A percentile compares a stretch with the other conserved stretches of the same genome.
Conservation (phyloP, 2,329 filamentous ascomycete genomes). For the Fragosphaeria purpurea region DNA sequence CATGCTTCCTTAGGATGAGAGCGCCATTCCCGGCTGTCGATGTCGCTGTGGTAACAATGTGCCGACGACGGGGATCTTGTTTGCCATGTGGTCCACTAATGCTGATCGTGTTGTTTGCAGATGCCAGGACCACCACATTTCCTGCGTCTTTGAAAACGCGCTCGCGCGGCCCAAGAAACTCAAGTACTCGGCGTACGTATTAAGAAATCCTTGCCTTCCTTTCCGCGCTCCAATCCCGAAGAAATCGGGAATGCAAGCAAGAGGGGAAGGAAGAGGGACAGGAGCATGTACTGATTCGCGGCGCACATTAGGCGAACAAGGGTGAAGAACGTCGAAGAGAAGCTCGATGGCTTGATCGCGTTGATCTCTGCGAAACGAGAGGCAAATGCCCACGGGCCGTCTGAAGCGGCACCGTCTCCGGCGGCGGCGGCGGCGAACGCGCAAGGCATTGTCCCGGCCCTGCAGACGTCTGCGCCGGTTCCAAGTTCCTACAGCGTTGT, state of each 20-base stretch:
- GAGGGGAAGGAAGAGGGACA: no score
- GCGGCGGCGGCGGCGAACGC: slow-evolving; percentile 10
- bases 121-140: slow-evolving; percentile 10
- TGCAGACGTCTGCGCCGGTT: no score
- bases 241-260: no score
- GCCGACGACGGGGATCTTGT: no score
- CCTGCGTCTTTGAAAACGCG: slow-evolving; percentile 16
- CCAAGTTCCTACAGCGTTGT: no score
- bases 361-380: slow-evolving; percentile 19
- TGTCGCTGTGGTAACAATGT: no score
- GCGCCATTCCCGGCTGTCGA: no score
- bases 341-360: slow-evolving; percentile 19
- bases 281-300: background rate
- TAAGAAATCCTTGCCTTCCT: background rate
- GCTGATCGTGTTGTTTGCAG: background rate
- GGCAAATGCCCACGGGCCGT: slow-evolving; percentile 4
- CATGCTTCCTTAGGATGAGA: no score
- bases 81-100: background rate
- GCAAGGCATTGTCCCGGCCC: background rate
- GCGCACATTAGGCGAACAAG: slow-evolving; percentile 10
- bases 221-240: no score
- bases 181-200: slow-evolving; percentile 12
- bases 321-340: slow-evolving; percentile 16
- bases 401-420: slow-evolving; percentile 8
- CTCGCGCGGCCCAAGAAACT: slow-evolving; percentile 16